Conservation (phyloP, 2,329 filamentous ascomycete species). For the Tolypocladium sp. region DNA sequence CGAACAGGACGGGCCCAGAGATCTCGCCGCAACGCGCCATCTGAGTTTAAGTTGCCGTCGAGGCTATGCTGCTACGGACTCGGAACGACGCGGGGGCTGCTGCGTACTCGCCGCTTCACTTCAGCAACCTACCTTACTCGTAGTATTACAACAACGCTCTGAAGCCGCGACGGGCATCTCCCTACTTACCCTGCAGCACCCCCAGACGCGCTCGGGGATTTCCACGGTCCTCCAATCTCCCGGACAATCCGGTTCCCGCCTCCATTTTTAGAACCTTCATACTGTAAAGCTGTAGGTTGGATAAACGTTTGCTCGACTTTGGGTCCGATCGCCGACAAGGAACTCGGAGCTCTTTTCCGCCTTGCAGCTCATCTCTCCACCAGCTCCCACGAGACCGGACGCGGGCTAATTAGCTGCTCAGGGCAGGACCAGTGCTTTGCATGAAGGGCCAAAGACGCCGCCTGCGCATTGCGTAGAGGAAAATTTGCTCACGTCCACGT, state of each 20-base stretch:
- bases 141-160: background rate
- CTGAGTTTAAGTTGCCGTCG: background rate
- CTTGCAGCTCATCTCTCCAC: background rate
- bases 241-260: background rate
- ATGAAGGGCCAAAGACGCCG: background rate
- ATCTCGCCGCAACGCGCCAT: background rate
- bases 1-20: background rate
- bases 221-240: constrained; percentile 1
- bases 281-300: background rate
- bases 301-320: background rate
- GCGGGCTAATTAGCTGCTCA: background rate
- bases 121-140: too few species aligned
- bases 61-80: background rate
- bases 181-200: background rate
- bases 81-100: background rate
- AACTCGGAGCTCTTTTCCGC: background rate
- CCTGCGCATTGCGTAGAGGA: background rate
- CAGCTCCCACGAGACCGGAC: background rate
- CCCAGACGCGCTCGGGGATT: background rate
- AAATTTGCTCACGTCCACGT: background rate
- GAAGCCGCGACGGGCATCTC: background rate
- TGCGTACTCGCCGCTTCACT: background rate
- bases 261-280: background rate
- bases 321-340: background rate
- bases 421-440: background rate